Base-by-base conservation (phyloP, 768 basidiomycete species). In the Lepiota brunneoincarnata region DNA sequence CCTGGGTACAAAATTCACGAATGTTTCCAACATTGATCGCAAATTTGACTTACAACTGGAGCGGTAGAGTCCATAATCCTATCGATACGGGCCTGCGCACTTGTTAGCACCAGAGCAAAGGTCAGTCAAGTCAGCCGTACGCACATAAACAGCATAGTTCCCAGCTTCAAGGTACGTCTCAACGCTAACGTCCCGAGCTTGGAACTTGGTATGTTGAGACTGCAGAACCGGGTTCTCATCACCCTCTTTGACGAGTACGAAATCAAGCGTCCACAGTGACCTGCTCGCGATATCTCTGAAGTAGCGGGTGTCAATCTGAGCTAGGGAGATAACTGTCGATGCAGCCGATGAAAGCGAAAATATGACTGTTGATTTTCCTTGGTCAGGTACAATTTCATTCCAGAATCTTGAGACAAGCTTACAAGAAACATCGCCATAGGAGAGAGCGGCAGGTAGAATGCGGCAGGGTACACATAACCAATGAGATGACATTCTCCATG, bases 351-450 rank as follows among this genome's bases (percentile, higher is more conserved):
- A 65, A n/a, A 82, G 59, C 1, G 72, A 66, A 59, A 83, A 75
- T 0, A 73, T 76, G 61, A 77, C 81, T 82, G 34, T 6, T 26
- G 34, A 7, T 34, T n/a, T n/a, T 21, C 28, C 36, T 39, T 10
- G 15, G 18, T 40, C 23, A 28, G 36, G 38, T 17, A 18, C 17
- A 31, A 4, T 3, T 11, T n/a, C n/a, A n/a, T 15, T 3, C 17
- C 15, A 23, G 50, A 21, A 42, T 18, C 28, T 3, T 21, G 26
- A 38, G 42, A 6, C 6, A 18, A 37, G 69, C 79, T 24, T 56
- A 81, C 80, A 83, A 4, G 78, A 75, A 9, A 83, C 70, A 55
- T 84, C 81, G 17, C 80, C 81, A 49, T 71, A 79, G 2, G 73
- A 72, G 76, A 79, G 81, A 1, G 79, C 78, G 40, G 74, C 67